Base-by-base conservation (phyloP, 1,139 yeast genomes). In the Suhomyces maxii region DNA sequence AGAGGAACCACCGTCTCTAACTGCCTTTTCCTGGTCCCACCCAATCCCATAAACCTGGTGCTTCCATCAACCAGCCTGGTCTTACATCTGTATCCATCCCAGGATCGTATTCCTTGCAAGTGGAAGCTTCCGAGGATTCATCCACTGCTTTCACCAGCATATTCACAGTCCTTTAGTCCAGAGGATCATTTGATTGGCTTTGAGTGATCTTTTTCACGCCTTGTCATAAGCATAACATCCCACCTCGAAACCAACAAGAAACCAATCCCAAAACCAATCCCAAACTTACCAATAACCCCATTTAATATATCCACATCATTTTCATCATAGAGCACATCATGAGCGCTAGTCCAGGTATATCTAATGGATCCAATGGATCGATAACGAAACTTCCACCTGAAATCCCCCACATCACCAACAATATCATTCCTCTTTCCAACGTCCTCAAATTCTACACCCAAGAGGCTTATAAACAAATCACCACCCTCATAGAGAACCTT, bases 351-450 rank as follows among this genome's bases (percentile, higher is more conserved):
- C 31, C 31, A 28, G n/a, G n/a, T 28, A 11, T 9, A 28, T 28
- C 31, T 9, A 28, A 9, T 28, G 23, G 23, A 18, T 28, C 31
- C 31, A 28, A 28, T 11, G 31, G 31, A 9, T 28, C 31, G 11
- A 28, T 28, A 28, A 5, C 31, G n/a, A 28, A 28, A 11, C 30
- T 36, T 26, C 64, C 63, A 6, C 84, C 85, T 10, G 69, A 67
- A 12, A 76, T 88, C 37, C 91, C 95, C n/a, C 96, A 88, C 59
- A 77, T 89, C 52, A 77, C 88, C 13, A 77, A 79, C 51, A 88
- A 88, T 61, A 84, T 86, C 56, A 73, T 86, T 7, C 84, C 93
- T 14, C 66, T 88, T 39, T 73, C 83, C 13, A 72, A 73, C 28
- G 73, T 87, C 13, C 72, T 88, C 32, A 72, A 82, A 40, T 80